Percentiles rank a stretch among this genome's conserved stretches.
phyloP scores from a whole-genome alignment of 805 yeast genomes.

The Kazachstania kunashirensis region DNA sequence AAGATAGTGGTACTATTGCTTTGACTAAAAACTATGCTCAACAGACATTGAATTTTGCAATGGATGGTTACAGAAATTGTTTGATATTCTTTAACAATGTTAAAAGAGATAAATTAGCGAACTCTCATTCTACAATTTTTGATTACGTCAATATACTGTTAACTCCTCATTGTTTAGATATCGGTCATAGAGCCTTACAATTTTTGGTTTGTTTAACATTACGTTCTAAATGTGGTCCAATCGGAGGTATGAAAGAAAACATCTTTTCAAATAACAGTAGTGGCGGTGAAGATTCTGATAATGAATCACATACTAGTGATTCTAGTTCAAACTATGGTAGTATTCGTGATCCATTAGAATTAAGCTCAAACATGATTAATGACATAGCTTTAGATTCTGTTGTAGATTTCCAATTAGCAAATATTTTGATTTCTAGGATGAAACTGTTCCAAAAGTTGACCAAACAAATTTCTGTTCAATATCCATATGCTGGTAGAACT shows the following conservation, averaged over 20 bases:
- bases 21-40: slow-evolving; percentile 35
- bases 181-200: slow-evolving; percentile 49
- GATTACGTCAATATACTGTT: slow-evolving; percentile 37
- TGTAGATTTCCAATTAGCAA: slow-evolving; percentile 32
- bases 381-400: slow-evolving; percentile 28
- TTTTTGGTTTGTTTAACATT: slow-evolving; percentile 47
- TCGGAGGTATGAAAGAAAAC: slow-evolving; percentile 28
- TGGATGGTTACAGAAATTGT: slow-evolving; percentile 36
- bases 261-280: slow-evolving; percentile 18
- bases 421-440: slow-evolving; percentile 33
- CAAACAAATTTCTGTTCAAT: slow-evolving; percentile 43
- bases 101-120: slow-evolving; percentile 21
- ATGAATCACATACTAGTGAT: slow-evolving; percentile 5
- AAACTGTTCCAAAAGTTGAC: slow-evolving; percentile 34
- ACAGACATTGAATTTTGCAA: slow-evolving; percentile 34
- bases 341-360: slow-evolving; percentile 15
- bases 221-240: slow-evolving; percentile 39
- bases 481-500: slow-evolving; percentile 61
- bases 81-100: slow-evolving; percentile 33
- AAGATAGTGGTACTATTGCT: slow-evolving; percentile 27
- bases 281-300: slow-evolving; percentile 24
- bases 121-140: slow-evolving; percentile 29
- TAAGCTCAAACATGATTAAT: slow-evolving; percentile 21
- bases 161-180: slow-evolving; percentile 41
- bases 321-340: slow-evolving; percentile 4